These are phyloP conservation scores for Chamaecyparis obtusa DNA, from an alignment of 75 land plant species.

Conservation along the genomic window DNA sequence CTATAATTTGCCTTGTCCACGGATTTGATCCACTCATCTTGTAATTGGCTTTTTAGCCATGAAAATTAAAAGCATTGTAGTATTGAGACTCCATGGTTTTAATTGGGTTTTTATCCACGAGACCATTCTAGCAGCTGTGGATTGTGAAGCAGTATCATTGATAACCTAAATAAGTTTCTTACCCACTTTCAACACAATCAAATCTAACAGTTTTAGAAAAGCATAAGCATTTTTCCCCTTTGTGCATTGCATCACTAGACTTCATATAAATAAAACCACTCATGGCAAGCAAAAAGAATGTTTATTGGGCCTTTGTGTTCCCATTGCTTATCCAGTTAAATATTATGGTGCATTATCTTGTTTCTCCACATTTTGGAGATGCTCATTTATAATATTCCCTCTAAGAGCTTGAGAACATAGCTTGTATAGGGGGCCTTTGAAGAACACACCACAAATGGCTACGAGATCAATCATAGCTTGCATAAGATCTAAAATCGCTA, in stretches of 20 bases:
- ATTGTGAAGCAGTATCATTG: neutral
- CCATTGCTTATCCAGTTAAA: neutral
- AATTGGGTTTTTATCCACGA: neutral
- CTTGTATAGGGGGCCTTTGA: neutral
- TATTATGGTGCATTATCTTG: neutral
- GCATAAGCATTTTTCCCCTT: neutral
- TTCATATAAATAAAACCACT: neutral
- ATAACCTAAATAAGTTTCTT: neutral
- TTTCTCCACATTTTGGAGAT: neutral
- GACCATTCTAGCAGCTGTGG: neutral
- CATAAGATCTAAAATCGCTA: neutral
- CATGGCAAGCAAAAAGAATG: neutral
- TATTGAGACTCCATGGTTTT: neutral
- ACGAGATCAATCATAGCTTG: neutral
- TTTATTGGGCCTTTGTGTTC: neutral
- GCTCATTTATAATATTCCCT: neutral
- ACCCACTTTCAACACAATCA: neutral
- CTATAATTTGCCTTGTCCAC: neutral
- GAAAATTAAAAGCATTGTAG: neutral
- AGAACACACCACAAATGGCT: neutral
- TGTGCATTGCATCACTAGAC: neutral
- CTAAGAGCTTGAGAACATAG: neutral
- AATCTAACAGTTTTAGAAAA: no score
- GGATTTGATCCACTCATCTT: neutral
- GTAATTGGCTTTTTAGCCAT: neutral